Evolutionary conservation across 1,284 basidiomycete genomes (phyloP).

Genomic region (Stygiomarasmius scandens): DNA sequence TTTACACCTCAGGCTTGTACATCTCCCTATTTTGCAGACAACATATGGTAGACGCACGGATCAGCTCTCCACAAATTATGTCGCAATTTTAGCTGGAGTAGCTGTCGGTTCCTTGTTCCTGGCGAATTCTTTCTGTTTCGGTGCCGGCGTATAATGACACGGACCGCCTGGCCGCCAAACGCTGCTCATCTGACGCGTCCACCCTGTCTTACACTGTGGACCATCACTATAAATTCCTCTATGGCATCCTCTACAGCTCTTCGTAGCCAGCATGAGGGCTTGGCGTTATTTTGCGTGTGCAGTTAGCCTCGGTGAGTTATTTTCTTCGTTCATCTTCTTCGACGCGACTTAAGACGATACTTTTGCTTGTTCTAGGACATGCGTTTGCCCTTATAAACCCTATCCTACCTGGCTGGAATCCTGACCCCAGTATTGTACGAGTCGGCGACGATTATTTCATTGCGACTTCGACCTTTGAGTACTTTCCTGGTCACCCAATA

Average conservation of each 20-base stretch:
- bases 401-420: conserved; percentile 42
- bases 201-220: not conserved
- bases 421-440: conserved; percentile 39
- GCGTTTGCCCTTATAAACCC: conserved; percentile 31
- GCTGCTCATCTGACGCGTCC: not conserved
- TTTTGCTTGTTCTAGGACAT: not conserved
- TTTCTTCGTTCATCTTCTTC: not conserved
- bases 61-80: too few species aligned
- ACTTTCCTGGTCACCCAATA: conserved; percentile 42
- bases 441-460: conserved; percentile 41
- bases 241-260: not conserved
- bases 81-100: too few species aligned
- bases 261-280: not conserved
- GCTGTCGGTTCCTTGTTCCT: too few species aligned
- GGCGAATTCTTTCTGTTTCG: too few species aligned
- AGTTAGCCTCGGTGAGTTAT: not conserved
- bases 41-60: too few species aligned
- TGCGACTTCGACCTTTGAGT: conserved; percentile 41
- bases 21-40: too few species aligned
- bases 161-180: not conserved
- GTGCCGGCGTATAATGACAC: too few species aligned
- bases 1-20: too few species aligned
- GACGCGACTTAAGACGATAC: not conserved
- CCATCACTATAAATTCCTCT: not conserved
- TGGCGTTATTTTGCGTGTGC: not conserved